Conservation (phyloP, 2,329 filamentous ascomycete genomes). For the Corinectria fuckeliana region DNA sequence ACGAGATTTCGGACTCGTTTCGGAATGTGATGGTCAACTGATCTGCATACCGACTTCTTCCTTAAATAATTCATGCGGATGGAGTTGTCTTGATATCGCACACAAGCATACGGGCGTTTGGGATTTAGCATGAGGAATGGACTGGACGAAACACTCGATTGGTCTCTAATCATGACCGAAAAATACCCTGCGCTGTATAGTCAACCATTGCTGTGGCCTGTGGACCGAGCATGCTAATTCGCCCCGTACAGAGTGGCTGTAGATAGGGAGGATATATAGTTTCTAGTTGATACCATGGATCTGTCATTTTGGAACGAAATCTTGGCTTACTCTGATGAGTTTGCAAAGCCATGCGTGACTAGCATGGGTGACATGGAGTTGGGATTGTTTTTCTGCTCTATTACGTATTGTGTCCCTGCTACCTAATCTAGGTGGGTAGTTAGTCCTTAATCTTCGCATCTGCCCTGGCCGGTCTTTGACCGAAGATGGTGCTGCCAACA, state of each 20-base stretch:
- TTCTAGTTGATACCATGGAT: conserved; percentile 36
- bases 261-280: conserved; percentile 31
- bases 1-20: conserved; percentile 63
- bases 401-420: background rate
- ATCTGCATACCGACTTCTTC: conserved; percentile 21
- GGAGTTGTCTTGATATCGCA: conserved; percentile 38
- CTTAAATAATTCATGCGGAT: conserved; percentile 34
- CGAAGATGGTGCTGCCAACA: conserved; percentile 94
- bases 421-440: too few relatives aligned
- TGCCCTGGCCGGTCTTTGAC: conserved; percentile 76
- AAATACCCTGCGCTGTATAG: conserved; percentile 24
- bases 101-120: conserved; percentile 44
- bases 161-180: conserved; percentile 29
- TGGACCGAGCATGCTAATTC: conserved; percentile 18
- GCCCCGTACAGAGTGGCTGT: conserved; percentile 23
- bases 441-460: conserved; percentile 73
- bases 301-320: conserved; percentile 30
- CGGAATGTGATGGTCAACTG: conserved; percentile 61
- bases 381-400: background rate
- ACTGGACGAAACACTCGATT: conserved; percentile 32
- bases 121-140: conserved; percentile 35
- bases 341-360: too few relatives aligned
- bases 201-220: conserved; percentile 16
- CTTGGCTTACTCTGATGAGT: background rate
- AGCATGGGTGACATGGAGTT: too few relatives aligned